phyloP scores from a whole-genome alignment of 768 basidiomycete genomes.

The Suillus hirtellus region DNA sequence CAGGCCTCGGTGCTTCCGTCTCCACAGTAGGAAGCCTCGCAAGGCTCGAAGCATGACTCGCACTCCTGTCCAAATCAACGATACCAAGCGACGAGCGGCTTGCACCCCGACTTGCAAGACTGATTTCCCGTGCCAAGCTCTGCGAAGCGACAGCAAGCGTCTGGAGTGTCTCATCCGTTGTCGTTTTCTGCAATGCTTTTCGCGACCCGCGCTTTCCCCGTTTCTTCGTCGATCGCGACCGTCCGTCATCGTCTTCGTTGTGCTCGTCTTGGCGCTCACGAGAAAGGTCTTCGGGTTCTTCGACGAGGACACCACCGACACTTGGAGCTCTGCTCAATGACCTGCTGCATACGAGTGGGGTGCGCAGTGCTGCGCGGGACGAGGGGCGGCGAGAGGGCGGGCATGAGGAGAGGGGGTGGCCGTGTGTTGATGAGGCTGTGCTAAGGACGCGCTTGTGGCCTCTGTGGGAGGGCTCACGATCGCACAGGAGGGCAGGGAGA shows the following conservation, averaged over 20 bases:
- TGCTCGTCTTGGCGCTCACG: constrained; percentile 32
- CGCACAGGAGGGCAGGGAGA: constrained; percentile 71
- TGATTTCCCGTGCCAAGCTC: constrained; percentile 81
- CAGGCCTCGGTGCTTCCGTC: constrained; percentile 21
- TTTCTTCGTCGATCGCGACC: constrained; percentile 67
- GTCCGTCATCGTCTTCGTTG: constrained; percentile 36
- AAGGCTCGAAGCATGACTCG: constrained; percentile 33
- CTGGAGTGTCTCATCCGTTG: constrained; percentile 57
- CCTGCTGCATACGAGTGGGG: constrained; percentile 54
- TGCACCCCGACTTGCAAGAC: constrained; percentile 41
- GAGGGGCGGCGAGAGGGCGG: constrained; percentile 72
- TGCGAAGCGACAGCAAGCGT: constrained; percentile 82
- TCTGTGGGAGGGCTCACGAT: constrained; percentile 31
- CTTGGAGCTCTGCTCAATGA: constrained; percentile 66
- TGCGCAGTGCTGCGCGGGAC: constrained; percentile 61
- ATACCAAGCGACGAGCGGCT: constrained; percentile 44
- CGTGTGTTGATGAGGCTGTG: constrained; percentile 56
- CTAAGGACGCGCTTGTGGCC: constrained; percentile 60
- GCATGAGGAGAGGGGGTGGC: constrained; percentile 62
- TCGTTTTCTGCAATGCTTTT: constrained; percentile 66
- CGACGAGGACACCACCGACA: constrained; percentile 47
- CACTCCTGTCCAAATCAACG: constrained; percentile 26
- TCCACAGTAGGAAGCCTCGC: constrained; percentile 25
- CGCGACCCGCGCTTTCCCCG: constrained; percentile 83
- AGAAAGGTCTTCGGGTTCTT: constrained; percentile 38